These are phyloP conservation scores for Akanthomyces uredinophilus DNA, from an alignment of 2,329 filamentous ascomycete species.

Conservation along the genomic window DNA sequence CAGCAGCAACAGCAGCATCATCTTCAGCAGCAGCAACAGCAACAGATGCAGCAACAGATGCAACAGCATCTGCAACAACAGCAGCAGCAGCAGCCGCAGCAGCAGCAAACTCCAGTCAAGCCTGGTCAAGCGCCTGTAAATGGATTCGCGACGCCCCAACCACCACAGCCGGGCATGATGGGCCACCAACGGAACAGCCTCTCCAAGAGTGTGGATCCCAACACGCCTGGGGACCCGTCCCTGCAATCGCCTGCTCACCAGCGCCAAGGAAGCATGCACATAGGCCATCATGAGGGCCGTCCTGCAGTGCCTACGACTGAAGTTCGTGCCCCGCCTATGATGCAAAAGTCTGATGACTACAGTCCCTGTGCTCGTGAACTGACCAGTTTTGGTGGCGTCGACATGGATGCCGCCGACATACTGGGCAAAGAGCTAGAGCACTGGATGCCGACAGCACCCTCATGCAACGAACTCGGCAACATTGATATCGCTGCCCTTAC, in stretches of 20 bases:
- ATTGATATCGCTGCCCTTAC: constrained; percentile 89
- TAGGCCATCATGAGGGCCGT: constrained; percentile 32
- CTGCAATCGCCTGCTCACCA: constrained; percentile 32
- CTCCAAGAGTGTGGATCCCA: constrained; percentile 46
- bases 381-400: constrained; percentile 65
- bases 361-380: constrained; percentile 49
- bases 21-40: constrained; percentile 20
- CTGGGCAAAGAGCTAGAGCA: constrained; percentile 62
- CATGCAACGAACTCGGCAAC: constrained; percentile 71
- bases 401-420: constrained; percentile 58
- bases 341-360: constrained; percentile 47
- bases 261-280: constrained; percentile 28
- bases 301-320: constrained; percentile 19
- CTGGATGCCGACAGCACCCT: constrained; percentile 69
- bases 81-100: not conserved
- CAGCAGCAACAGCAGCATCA: constrained; percentile 34
- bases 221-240: constrained; percentile 13
- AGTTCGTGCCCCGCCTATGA: constrained; percentile 32
- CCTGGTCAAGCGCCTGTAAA: constrained; percentile 34
- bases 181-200: constrained; percentile 47
- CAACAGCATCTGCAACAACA: constrained; percentile 17
- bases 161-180: constrained; percentile 21
- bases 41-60: constrained; percentile 27
- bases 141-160: constrained; percentile 32
- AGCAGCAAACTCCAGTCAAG: constrained; percentile 33